Percentiles rank a stretch among this genome's conserved stretches.
Conservation (phyloP, 768 basidiomycete species). For the Trametes elegans region DNA sequence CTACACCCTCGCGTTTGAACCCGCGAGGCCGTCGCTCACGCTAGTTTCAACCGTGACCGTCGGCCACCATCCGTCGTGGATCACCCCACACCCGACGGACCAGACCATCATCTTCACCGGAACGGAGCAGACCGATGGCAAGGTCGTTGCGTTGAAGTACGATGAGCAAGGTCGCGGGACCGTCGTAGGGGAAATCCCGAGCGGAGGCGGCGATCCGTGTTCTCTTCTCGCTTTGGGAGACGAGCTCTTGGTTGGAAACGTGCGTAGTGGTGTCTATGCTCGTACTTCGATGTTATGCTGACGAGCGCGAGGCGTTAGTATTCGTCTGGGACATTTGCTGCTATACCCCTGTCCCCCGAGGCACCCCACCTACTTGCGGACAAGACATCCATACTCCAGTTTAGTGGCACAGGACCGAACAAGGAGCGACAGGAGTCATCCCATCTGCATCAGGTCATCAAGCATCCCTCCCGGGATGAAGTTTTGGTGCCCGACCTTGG, state of each 20-base stretch:
- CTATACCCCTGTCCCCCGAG: conserved; percentile 52
- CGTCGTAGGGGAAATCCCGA: conserved; percentile 47
- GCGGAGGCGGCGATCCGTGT: conserved; percentile 64
- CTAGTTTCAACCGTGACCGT: conserved; percentile 45
- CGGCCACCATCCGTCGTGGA: conserved; percentile 75
- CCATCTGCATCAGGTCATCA: conserved; percentile 74
- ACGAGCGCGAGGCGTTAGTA: conserved; percentile 46
- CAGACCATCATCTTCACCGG: conserved; percentile 60
- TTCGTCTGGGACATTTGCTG: conserved; percentile 56
- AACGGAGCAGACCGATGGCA: conserved; percentile 67
- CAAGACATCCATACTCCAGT: conserved; percentile 30
- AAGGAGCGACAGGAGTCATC: conserved; percentile 62
- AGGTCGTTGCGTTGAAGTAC: conserved; percentile 57
- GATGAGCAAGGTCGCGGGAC: conserved; percentile 50
- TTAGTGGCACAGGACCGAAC: conserved; percentile 62
- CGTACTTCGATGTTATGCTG: background rate
- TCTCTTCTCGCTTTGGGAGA: conserved; percentile 55
- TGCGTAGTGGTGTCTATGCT: conserved; percentile 37
- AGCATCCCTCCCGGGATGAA: conserved; percentile 49
- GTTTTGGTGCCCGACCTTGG: conserved; percentile 78
- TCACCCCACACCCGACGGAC: conserved; percentile 58
- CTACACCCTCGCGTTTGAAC: conserved; percentile 62
- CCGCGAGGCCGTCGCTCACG: conserved; percentile 42
- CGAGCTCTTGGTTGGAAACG: conserved; percentile 69
- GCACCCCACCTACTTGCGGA: conserved; percentile 43